phyloP scores from a whole-genome alignment of 2,329 filamentous ascomycete species.

The Thielaviopsis populi region DNA sequence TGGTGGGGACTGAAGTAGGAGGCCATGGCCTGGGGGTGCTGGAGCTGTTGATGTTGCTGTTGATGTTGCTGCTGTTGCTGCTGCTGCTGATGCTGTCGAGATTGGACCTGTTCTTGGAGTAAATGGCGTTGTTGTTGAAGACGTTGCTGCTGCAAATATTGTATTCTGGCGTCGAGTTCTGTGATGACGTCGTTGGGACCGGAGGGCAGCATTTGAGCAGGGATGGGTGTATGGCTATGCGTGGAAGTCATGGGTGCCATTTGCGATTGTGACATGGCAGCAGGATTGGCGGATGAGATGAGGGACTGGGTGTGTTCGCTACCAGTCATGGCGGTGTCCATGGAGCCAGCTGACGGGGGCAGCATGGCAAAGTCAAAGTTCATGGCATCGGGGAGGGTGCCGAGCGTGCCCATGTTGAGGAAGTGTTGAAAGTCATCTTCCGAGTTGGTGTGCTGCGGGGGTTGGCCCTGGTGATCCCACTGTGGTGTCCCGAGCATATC shows the following conservation, averaged over 20 bases:
- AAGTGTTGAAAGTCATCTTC: conserved; percentile 53
- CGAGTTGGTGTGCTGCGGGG: conserved; percentile 31
- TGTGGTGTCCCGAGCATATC: conserved; percentile 17
- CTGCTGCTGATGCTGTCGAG: conserved; percentile 33
- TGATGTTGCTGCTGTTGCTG: conserved; percentile 46
- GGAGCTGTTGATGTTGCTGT: conserved; percentile 36
- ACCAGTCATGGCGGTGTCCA: conserved; percentile 38
- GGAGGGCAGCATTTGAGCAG: conserved; percentile 32
- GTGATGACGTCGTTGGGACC: conserved; percentile 38
- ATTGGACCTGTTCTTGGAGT: conserved; percentile 38
- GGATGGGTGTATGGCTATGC: conserved; percentile 33
- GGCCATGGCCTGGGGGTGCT: conserved; percentile 21
- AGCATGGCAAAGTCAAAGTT: conserved; percentile 41
- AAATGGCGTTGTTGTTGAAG: conserved; percentile 43
- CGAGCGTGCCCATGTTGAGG: conserved; percentile 44
- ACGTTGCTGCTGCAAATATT: conserved; percentile 49
- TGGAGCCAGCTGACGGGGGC: conserved; percentile 25
- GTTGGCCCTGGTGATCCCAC: conserved; percentile 44
- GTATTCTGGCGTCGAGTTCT: conserved; percentile 50
- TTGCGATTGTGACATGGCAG: conserved; percentile 12
- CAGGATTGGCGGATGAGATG: conserved; percentile 20
- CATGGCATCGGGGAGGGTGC: conserved; percentile 36
- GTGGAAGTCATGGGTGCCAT: conserved; percentile 22
- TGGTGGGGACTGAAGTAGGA: conserved; percentile 41
- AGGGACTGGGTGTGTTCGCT: conserved; percentile 27